Percentiles rank a stretch among this genome's conserved stretches.
These are phyloP conservation scores for Phaeosphaeria sp. DNA, from an alignment of 2,329 filamentous ascomycete genomes.

Conservation along the genomic window DNA sequence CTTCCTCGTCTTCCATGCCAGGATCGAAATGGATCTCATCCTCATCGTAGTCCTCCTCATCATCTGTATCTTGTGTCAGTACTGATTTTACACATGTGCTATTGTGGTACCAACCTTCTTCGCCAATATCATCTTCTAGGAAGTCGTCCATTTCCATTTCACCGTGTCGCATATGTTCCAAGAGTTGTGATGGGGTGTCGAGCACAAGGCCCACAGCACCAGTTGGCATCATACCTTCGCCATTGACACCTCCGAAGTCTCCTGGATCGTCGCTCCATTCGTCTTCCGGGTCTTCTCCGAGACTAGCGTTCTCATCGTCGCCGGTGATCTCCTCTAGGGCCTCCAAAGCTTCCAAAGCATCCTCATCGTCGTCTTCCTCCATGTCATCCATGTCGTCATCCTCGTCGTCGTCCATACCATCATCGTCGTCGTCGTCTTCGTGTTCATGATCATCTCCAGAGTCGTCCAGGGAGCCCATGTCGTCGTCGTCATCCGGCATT, in stretches of 20 bases:
- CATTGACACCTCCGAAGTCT: slow-evolving; percentile 54
- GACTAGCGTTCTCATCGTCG: slow-evolving; percentile 56
- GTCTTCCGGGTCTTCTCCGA: slow-evolving; percentile 49
- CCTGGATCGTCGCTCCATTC: slow-evolving; percentile 57
- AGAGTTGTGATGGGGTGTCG: slow-evolving; percentile 46
- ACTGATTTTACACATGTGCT: neutral
- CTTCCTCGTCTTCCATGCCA: slow-evolving; percentile 57
- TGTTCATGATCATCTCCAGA: slow-evolving; percentile 53
- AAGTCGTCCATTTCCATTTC: slow-evolving; percentile 58
- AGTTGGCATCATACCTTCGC: slow-evolving; percentile 61
- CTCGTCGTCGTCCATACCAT: slow-evolving; percentile 35
- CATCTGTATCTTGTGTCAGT: slow-evolving; percentile 51
- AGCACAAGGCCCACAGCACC: slow-evolving; percentile 42
- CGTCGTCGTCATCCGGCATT: slow-evolving; percentile 71
- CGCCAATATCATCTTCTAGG: slow-evolving; percentile 65
- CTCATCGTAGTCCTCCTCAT: slow-evolving; percentile 70
- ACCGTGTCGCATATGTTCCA: slow-evolving; percentile 53
- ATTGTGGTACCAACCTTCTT: slow-evolving; percentile 62
- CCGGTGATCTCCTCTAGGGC: slow-evolving; percentile 55
- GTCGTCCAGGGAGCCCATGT: slow-evolving; percentile 62
- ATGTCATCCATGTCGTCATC: slow-evolving; percentile 55
- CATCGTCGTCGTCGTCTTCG: slow-evolving; percentile 61
- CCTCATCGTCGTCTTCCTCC: slow-evolving; percentile 54
- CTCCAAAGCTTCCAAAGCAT: slow-evolving; percentile 42
- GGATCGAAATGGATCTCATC: slow-evolving; percentile 67